phyloP scores from a whole-genome alignment of 768 basidiomycete species.

The Boletus barrowsii region DNA sequence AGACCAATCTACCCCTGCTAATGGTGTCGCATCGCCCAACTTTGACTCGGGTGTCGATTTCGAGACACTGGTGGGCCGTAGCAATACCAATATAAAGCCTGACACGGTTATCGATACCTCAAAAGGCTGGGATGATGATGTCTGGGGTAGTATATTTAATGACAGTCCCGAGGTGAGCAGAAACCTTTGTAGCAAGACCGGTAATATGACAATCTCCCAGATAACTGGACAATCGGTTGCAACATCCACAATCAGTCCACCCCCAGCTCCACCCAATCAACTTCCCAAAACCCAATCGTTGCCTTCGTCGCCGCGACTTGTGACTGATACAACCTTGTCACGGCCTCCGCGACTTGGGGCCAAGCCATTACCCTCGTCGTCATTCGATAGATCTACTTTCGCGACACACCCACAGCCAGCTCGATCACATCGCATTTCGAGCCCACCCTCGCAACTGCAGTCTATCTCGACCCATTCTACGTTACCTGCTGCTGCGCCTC shows the following conservation, averaged over 20 bases:
- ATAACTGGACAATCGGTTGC: constrained; percentile 12
- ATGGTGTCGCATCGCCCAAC: constrained; percentile 37
- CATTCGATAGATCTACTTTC: constrained; percentile 33
- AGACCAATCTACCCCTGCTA: constrained; percentile 57
- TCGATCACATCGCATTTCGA: constrained; percentile 18
- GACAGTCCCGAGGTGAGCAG: constrained; percentile 32
- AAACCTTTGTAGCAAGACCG: neutral
- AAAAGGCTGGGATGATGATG: constrained; percentile 73
- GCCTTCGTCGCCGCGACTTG: constrained; percentile 37
- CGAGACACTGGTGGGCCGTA: constrained; percentile 75
- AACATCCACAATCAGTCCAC: constrained; percentile 15
- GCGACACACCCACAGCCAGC: constrained; percentile 22
- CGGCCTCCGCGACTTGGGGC: constrained; percentile 42
- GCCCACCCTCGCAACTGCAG: constrained; percentile 22
- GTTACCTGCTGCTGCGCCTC: constrained; percentile 9
- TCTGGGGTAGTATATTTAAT: constrained; percentile 79
- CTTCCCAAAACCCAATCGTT: constrained; percentile 34
- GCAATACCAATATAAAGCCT: constrained; percentile 45
- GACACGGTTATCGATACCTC: constrained; percentile 38
- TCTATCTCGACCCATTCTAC: constrained; percentile 11
- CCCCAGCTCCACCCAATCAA: constrained; percentile 6
- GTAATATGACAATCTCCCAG: constrained; percentile 13
- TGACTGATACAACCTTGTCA: constrained; percentile 28
- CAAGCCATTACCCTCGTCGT: constrained; percentile 33
- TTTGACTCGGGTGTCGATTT: constrained; percentile 71